Evolutionary conservation across 345 rosid genomes (phyloP).

Genomic region (Noccaea caerulescens): DNA sequence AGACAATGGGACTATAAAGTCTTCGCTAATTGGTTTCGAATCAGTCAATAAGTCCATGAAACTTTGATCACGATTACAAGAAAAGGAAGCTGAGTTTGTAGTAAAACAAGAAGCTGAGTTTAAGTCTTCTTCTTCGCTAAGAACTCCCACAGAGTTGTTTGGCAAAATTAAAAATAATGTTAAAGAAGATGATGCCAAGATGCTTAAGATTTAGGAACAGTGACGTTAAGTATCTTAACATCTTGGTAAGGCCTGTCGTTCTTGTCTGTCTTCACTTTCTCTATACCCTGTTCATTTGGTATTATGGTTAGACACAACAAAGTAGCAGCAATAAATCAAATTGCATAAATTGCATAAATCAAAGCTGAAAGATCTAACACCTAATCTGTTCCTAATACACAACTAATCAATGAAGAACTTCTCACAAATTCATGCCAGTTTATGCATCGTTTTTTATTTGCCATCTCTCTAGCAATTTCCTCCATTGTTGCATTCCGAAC

Average conservation of each 20-base stretch:
- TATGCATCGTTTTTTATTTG: too few species aligned
- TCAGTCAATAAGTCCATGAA: neutral
- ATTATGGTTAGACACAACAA: neutral
- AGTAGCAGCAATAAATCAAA: neutral
- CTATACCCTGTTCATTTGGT: slow-evolving; percentile 62
- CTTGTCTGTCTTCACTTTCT: slow-evolving; percentile 96
- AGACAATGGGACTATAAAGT: neutral
- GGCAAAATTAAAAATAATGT: neutral
- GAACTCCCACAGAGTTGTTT: neutral
- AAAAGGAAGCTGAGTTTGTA: neutral
- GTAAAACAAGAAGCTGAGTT: too few species aligned
- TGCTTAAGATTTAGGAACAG: slow-evolving; percentile 74
- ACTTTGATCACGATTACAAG: neutral
- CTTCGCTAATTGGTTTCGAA: too few species aligned
- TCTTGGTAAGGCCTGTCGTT: slow-evolving; percentile 87
- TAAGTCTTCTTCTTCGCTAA: too few species aligned
- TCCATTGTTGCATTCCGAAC: too few species aligned
- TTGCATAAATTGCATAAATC: too few species aligned
- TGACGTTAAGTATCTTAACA: slow-evolving; percentile 82
- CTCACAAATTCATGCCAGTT: too few species aligned
- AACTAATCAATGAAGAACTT: too few species aligned
- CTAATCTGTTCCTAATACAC: too few species aligned
- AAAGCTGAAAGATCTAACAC: too few species aligned
- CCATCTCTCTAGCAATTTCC: too few species aligned
- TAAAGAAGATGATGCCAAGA: neutral